Evolutionary conservation across 257 asterid genomes (phyloP).

Genomic region (Coffea eugenioides): DNA sequence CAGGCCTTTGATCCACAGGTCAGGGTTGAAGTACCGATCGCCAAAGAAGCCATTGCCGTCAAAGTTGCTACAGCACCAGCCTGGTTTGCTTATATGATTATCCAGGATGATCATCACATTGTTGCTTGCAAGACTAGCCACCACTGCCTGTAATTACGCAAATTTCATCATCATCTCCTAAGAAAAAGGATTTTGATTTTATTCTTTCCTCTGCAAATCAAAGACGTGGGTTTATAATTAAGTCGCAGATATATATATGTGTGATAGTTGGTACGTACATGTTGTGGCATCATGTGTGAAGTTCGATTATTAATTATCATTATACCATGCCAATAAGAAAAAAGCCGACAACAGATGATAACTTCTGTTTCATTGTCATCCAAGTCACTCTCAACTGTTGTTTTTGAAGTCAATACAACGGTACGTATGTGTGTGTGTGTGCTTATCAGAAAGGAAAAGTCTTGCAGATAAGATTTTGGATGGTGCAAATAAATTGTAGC

Average conservation of each 20-base stretch:
- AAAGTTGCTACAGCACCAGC: constrained; percentile 84
- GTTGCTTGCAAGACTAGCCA: constrained; percentile 65
- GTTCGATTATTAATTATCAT: not conserved
- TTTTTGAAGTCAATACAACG: not conserved
- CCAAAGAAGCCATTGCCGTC: constrained; percentile 97
- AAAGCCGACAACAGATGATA: not conserved
- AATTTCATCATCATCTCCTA: not conserved
- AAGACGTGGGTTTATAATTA: not conserved
- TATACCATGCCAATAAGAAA: not conserved
- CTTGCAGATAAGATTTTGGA: constrained; percentile 3
- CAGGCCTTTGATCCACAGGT: constrained; percentile 74
- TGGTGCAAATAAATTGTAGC: not conserved
- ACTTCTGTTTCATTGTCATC: not conserved
- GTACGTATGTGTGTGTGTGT: no score
- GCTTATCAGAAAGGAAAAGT: constrained; percentile 6
- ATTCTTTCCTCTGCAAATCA: not conserved
- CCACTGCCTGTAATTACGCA: constrained; percentile 63
- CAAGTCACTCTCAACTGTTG: constrained; percentile 9
- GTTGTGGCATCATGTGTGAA: no score
- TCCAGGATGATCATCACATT: constrained; percentile 82
- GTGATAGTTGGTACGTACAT: no score
- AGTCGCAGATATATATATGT: not conserved
- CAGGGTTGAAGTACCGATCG: constrained; percentile 68
- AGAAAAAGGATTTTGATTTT: not conserved
- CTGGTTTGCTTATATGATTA: constrained; percentile 91